Evolutionary conservation across 2,329 filamentous ascomycete genomes (phyloP).

Genomic region (Hymenoscyphus repandus): DNA sequence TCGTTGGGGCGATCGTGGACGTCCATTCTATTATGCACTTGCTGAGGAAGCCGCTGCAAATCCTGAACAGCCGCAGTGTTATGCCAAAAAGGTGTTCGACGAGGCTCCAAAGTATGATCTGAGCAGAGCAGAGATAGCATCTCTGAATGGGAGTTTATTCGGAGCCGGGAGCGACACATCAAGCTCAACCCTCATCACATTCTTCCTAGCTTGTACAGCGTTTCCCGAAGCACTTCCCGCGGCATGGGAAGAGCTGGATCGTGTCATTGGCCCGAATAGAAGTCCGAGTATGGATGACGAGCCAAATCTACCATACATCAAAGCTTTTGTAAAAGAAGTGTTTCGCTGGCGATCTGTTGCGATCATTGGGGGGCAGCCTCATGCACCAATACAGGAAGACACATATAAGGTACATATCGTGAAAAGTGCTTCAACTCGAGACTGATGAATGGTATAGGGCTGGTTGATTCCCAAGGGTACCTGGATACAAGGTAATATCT

Average conservation of each 20-base stretch:
- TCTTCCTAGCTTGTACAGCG: constrained; percentile 36
- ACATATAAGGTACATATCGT: constrained; percentile 38
- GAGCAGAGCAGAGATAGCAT: constrained; percentile 15
- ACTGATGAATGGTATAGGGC: constrained; percentile 27
- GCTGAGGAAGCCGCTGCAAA: constrained; percentile 21
- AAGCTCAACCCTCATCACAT: constrained; percentile 30
- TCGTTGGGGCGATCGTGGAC: constrained; percentile 6
- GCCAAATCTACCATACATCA: constrained; percentile 38
- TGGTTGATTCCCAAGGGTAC: constrained; percentile 19
- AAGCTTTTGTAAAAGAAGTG: constrained; percentile 42
- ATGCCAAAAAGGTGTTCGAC: constrained; percentile 21
- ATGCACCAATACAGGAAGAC: constrained; percentile 49
- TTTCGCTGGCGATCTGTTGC: constrained; percentile 42
- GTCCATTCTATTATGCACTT: constrained; percentile 20
- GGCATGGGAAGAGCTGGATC: constrained; percentile 40
- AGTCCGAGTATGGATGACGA: constrained; percentile 44
- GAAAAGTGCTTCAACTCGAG: constrained; percentile 26
- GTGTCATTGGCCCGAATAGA: constrained; percentile 40
- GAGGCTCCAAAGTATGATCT: constrained; percentile 20
- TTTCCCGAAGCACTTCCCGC: constrained; percentile 18
- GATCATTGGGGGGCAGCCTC: constrained; percentile 46
- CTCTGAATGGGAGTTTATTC: constrained; percentile 36
- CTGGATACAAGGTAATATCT: constrained; percentile 34
- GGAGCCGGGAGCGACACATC: constrained; percentile 36
- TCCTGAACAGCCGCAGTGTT: constrained; percentile 17